Evolutionary conservation across 2,329 filamentous ascomycete genomes (phyloP).

Genomic region (Monosporascus sp.): DNA sequence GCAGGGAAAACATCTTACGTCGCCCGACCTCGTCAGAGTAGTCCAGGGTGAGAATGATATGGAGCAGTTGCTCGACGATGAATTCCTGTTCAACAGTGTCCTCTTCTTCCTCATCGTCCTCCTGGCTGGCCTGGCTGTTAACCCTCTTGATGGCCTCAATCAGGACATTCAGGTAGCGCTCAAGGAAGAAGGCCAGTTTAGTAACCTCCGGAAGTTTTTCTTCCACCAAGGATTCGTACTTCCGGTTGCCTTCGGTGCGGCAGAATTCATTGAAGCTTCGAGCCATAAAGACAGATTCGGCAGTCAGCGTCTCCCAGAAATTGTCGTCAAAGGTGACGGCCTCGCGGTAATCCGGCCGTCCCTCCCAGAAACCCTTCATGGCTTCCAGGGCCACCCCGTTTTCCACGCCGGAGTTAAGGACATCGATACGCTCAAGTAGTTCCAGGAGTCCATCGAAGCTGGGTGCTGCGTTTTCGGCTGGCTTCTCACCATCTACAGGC

Average conservation of each 20-base stretch:
- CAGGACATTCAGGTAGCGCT: slow-evolving; percentile 69
- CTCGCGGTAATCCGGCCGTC: slow-evolving; percentile 75
- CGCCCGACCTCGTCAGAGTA: slow-evolving; percentile 97
- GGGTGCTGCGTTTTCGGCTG: slow-evolving; percentile 53
- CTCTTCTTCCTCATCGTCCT: slow-evolving; percentile 65
- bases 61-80: slow-evolving; percentile 87
- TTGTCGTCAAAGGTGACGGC: slow-evolving; percentile 64
- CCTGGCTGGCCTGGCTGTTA: slow-evolving; percentile 47
- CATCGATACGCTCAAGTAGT: slow-evolving; percentile 87
- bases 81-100: slow-evolving; percentile 90
- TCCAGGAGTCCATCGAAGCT: slow-evolving; percentile 82
- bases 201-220: slow-evolving; percentile 96
- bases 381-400: slow-evolving; percentile 88
- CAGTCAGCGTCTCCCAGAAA: slow-evolving; percentile 76
- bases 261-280: slow-evolving; percentile 95
- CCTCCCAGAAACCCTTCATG: slow-evolving; percentile 95
- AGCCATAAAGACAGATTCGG: slow-evolving; percentile 84
- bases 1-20: slow-evolving; percentile 88
- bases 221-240: slow-evolving; percentile 71
- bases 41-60: slow-evolving; percentile 86
- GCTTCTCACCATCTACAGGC: slow-evolving; percentile 51
- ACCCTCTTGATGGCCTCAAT: slow-evolving; percentile 57
- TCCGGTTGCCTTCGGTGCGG: slow-evolving; percentile 65
- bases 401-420: slow-evolving; percentile 84
- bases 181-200: slow-evolving; percentile 79